Evolutionary conservation across 2,329 filamentous ascomycete genomes (phyloP).

Genomic region (Thielaviopsis musarum): DNA sequence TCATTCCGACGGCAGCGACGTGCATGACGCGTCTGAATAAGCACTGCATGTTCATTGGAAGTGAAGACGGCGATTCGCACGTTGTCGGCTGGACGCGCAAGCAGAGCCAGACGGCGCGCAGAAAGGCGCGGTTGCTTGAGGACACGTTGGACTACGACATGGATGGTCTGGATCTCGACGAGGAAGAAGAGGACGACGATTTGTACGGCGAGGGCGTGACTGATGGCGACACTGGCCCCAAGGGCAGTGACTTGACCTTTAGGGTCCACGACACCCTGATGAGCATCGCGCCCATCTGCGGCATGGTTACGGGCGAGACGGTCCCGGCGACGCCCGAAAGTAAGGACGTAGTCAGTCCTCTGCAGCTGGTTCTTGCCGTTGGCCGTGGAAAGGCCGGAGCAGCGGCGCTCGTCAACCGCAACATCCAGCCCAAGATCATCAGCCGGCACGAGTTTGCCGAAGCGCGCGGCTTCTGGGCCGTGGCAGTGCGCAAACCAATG

Average conservation of each 20-base stretch:
- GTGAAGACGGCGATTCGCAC: constrained; percentile 64
- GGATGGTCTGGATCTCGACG: constrained; percentile 31
- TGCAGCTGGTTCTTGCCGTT: constrained; percentile 42
- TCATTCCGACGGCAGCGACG: constrained; percentile 47
- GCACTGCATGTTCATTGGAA: constrained; percentile 66
- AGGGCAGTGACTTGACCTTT: constrained; percentile 53
- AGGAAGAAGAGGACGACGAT: constrained; percentile 44
- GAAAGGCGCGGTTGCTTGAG: constrained; percentile 43
- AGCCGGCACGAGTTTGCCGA: constrained; percentile 56
- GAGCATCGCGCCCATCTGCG: constrained; percentile 65
- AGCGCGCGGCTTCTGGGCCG: constrained; percentile 65
- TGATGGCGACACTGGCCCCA: constrained; percentile 22
- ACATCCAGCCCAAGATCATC: constrained; percentile 57
- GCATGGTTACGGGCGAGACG: constrained; percentile 50
- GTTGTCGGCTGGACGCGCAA: constrained; percentile 66
- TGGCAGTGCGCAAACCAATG: constrained; percentile 51
- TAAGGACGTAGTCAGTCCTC: constrained; percentile 13
- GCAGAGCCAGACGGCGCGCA: constrained; percentile 41
- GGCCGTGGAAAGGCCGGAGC: constrained; percentile 51
- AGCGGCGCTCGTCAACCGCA: constrained; percentile 59
- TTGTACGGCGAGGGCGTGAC: constrained; percentile 29
- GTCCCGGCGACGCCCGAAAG: constrained; percentile 33
- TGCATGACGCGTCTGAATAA: constrained; percentile 53
- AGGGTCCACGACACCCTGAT: constrained; percentile 59
- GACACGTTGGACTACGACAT: constrained; percentile 30